Conservation (phyloP, 2,329 filamentous ascomycete species). For the Cladophialophora psammophila region DNA sequence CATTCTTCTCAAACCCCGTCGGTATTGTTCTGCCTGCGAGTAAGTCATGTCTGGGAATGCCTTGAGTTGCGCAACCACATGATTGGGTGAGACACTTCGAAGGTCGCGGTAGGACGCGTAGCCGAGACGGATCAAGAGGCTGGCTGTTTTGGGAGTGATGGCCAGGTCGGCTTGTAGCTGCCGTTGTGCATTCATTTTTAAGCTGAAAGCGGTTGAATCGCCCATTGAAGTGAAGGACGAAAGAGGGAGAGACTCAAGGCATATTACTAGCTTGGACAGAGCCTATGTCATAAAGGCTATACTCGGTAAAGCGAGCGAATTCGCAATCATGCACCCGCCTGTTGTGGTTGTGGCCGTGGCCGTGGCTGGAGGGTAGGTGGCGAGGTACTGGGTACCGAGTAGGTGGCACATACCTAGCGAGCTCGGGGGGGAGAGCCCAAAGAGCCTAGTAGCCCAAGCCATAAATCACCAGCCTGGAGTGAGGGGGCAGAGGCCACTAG, state of each 20-base stretch:
- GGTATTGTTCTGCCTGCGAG: constrained; percentile 2
- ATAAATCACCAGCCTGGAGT: no score
- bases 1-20: background rate
- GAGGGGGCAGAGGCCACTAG: background rate
- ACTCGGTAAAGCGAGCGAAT: no score
- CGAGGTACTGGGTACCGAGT: no score
- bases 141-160: constrained; percentile 2
- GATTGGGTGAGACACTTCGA: background rate
- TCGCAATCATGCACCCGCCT: no score
- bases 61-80: background rate
- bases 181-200: background rate
- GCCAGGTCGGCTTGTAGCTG: background rate
- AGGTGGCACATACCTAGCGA: no score
- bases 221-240: background rate
- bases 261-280: no score
- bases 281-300: no score
- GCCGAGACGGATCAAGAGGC: background rate
- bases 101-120: constrained; percentile 4
- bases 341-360: no score
- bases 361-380: no score
- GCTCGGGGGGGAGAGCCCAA: no score
- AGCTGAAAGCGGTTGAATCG: background rate
- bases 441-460: background rate
- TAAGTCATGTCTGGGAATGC: background rate
- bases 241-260: background rate